Conservation (phyloP, 2,329 filamentous ascomycete genomes). For the Trichoderma guizhouense region DNA sequence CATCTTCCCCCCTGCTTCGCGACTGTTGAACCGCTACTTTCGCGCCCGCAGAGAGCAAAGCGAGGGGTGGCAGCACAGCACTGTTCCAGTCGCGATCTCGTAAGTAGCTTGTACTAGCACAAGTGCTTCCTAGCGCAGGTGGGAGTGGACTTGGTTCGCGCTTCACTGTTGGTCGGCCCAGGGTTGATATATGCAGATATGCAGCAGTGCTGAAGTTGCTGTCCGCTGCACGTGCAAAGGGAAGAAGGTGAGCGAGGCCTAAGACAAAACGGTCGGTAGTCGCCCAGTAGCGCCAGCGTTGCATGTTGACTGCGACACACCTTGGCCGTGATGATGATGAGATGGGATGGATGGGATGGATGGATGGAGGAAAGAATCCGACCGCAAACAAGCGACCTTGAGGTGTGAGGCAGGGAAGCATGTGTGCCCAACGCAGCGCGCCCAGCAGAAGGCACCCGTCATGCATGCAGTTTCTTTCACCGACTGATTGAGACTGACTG, state of each 20-base stretch:
- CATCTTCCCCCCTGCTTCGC: not conserved
- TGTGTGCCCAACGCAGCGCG: conserved; percentile 10
- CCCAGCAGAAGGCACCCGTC: not conserved
- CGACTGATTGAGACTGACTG: conserved; percentile 13
- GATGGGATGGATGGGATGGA: not conserved
- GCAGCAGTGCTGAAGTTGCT: not conserved
- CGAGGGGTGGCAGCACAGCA: not conserved
- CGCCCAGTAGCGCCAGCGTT: not conserved
- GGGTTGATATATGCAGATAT: not conserved
- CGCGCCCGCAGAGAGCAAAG: not conserved
- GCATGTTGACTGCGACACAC: not conserved
- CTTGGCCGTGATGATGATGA: not conserved
- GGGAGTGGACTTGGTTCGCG: not conserved
- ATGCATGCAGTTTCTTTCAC: not conserved
- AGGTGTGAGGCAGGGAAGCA: not conserved
- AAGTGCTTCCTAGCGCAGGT: not conserved
- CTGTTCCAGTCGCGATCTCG: not conserved
- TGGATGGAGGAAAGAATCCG: not conserved
- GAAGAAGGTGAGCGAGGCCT: not conserved
- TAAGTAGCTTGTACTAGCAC: not conserved
- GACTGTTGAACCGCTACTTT: not conserved
- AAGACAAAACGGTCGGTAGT: not conserved
- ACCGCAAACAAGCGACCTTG: not conserved
- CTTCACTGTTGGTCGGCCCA: not conserved
- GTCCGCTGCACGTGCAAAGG: not conserved